Percentiles rank a stretch among this genome's conserved stretches.
Evolutionary conservation across 805 yeast genomes (phyloP).

Genomic region (Metahyphopichia silvanorum): DNA sequence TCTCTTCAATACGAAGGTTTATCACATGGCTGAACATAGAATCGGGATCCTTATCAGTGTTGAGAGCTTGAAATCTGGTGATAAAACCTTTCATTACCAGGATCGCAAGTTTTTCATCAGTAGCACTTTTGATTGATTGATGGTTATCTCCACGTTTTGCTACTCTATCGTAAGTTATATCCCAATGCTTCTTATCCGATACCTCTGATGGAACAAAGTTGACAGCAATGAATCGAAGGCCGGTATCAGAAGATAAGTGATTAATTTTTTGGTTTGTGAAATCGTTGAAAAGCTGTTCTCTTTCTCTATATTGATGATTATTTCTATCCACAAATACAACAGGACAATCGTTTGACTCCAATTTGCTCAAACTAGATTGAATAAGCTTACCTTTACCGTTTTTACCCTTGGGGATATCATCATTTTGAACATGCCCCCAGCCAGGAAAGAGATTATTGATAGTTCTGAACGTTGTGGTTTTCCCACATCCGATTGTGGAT

Average conservation of each 20-base stretch:
- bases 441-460: conserved; percentile 50
- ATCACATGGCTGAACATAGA: conserved; percentile 62
- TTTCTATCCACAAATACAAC: conserved; percentile 80
- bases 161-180: conserved; percentile 59
- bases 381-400: conserved; percentile 50
- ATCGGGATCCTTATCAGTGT: conserved; percentile 53
- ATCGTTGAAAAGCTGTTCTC: conserved; percentile 61
- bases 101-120: conserved; percentile 48
- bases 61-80: conserved; percentile 61
- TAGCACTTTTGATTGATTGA: conserved; percentile 64
- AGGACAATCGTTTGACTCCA: conserved; percentile 19
- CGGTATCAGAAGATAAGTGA: conserved; percentile 33
- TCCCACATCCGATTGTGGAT: conserved; percentile 93
- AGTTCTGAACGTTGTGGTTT: conserved; percentile 75
- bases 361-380: conserved; percentile 36
- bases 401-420: conserved; percentile 47
- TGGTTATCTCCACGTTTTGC: conserved; percentile 79
- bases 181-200: conserved; percentile 37
- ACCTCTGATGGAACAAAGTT: conserved; percentile 51
- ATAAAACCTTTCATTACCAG: conserved; percentile 75
- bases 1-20: conserved; percentile 43
- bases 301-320: conserved; percentile 70
- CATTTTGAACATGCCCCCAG: conserved; percentile 83
- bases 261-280: conserved; percentile 41
- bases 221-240: conserved; percentile 60